These are phyloP conservation scores for Cephalotrichum gorgonifer DNA, from an alignment of 2,329 filamentous ascomycete species.

Conservation along the genomic window DNA sequence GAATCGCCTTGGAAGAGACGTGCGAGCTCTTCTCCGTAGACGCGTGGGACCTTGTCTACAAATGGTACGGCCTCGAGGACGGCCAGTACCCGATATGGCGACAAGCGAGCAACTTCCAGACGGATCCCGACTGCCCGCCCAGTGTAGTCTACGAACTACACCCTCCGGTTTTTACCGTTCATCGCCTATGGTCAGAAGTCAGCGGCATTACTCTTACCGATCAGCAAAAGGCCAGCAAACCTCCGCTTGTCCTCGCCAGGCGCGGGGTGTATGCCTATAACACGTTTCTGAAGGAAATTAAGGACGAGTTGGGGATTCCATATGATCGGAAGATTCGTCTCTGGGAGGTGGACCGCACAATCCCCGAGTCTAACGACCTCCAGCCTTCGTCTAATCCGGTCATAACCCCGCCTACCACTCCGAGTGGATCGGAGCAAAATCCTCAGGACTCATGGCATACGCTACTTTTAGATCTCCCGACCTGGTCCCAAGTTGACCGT, in stretches of 20 bases:
- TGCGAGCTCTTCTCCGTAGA: slow-evolving; percentile 68
- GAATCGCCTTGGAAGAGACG: slow-evolving; percentile 56
- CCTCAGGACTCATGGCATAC: slow-evolving; percentile 24
- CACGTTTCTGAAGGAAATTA: slow-evolving; percentile 66
- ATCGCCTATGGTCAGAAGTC: slow-evolving; percentile 60
- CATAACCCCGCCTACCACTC: slow-evolving; percentile 26
- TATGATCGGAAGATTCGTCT: slow-evolving; percentile 64
- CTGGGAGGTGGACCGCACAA: slow-evolving; percentile 49
- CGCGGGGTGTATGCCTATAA: slow-evolving; percentile 62
- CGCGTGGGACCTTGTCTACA: slow-evolving; percentile 71
- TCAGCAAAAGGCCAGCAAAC: slow-evolving; percentile 48
- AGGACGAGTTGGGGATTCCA: slow-evolving; percentile 57
- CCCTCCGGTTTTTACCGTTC: slow-evolving; percentile 74
- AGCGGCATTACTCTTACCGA: slow-evolving; percentile 47
- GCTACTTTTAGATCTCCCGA: slow-evolving; percentile 35
- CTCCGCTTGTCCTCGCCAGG: slow-evolving; percentile 56
- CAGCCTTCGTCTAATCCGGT: not conserved
- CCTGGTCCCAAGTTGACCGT: slow-evolving; percentile 35
- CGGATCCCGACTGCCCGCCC: slow-evolving; percentile 37
- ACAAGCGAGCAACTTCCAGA: slow-evolving; percentile 65
- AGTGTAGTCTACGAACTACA: slow-evolving; percentile 76
- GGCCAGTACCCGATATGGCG: slow-evolving; percentile 64
- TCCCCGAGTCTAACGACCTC: slow-evolving; percentile 19
- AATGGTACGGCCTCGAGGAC: slow-evolving; percentile 70
- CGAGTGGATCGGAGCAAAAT: slow-evolving; percentile 18